Evolutionary conservation across 2,329 filamentous ascomycete species (phyloP), one percentile per base, ranked within the genome.

Genomic region (Penicillium polonicum): DNA sequence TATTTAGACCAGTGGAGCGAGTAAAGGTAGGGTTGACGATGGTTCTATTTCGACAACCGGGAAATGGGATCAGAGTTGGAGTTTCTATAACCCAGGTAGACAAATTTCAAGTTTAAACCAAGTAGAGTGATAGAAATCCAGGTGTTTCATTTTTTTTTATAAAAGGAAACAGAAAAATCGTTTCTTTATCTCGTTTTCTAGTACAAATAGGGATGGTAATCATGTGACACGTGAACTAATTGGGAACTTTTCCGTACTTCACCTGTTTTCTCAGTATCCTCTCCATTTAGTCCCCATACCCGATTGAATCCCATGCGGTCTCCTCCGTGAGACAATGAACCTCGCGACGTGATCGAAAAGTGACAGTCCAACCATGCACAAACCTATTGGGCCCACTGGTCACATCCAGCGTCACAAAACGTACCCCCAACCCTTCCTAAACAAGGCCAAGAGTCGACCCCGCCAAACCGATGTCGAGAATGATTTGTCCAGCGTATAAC

Each of bases 371-470:
- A 9, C 4, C 17, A 29, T 29, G 4, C 29, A 12, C 29, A 29
- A 29, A 29, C 29, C 29, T 12, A 29, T 29, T 10, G 27, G 9
- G 2, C 27, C 27, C 27, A 29, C 8, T 29, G 27, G 27, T 29
- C 27, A 10, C 27, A 38, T 38, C 35, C n/a, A n/a, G 17, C 35
- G 1, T 38, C 35, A 4, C 2, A n/a, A 9, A n/a, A 9, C 4
- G 1, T n/a, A 2, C 8, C 7, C 17, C 8, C 3, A 19, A 10
- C 2, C 8, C 3, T 2, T 9, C 17, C 4, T 10, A 19, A n/a
- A 17, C 7, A 38, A n/a, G 17, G 36, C 4, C 17, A 4, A 10
- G 36, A 38, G 7, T n/a, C 17, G 35, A 38, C 17, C 17, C 8
- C 1, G 17, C 17, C 7, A 38, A n/a, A 38, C 19, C 2, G 5